Conservation (phyloP, 176 grass and related monocot species). For the Coix lacrymajobi region DNA sequence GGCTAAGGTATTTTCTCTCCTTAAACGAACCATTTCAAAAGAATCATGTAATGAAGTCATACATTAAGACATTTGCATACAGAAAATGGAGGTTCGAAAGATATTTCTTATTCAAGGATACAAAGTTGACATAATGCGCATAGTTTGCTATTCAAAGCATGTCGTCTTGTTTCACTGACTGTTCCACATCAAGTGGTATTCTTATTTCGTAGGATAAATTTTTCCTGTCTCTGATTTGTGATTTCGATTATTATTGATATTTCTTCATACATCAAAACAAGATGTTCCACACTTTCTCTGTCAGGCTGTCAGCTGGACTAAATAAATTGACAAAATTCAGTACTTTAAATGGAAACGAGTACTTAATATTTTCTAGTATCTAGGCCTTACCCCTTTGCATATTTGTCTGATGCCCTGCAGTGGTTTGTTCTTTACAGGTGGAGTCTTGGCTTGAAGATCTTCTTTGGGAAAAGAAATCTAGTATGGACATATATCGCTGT, state of each 20-base stretch:
- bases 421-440: conserved; percentile 46
- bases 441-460: conserved; percentile 90
- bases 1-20: conserved; percentile 56
- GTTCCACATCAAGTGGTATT: not conserved
- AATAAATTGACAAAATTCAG: not conserved
- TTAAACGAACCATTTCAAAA: conserved; percentile 12
- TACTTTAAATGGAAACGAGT: not conserved
- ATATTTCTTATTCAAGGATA: not conserved
- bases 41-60: not conserved
- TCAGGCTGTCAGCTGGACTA: not conserved
- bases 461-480: conserved; percentile 81
- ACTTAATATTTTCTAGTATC: not conserved
- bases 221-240: not conserved
- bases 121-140: not conserved
- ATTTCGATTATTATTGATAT: not conserved
- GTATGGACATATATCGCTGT: conserved; percentile 86
- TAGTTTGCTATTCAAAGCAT: conserved; percentile 1
- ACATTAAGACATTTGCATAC: not conserved
- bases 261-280: not conserved
- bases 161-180: not conserved
- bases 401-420: not conserved
- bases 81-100: not conserved
- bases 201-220: not conserved
- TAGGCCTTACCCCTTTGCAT: not conserved
- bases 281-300: not conserved